Percentiles rank a stretch among this genome's conserved stretches.
phyloP scores from a whole-genome alignment of 2,329 filamentous ascomycete genomes.

The Exophiala sideris region DNA sequence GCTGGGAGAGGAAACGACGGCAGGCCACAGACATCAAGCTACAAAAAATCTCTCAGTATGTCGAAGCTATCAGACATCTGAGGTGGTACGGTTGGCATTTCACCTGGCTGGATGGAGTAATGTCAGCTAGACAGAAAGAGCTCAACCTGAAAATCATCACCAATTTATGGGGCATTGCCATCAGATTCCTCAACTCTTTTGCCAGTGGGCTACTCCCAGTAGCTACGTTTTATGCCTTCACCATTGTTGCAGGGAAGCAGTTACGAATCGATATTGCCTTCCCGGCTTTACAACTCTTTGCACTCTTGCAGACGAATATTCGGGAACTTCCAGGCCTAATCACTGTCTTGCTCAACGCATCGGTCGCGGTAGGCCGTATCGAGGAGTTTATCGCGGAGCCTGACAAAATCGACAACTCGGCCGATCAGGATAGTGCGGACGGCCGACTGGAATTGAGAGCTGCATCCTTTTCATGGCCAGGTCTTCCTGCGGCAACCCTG shows the following conservation, averaged over 20 bases:
- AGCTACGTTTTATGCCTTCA: conserved; percentile 77
- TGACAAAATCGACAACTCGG: conserved; percentile 63
- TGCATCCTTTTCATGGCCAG: conserved; percentile 78
- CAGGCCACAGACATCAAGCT: conserved; percentile 72
- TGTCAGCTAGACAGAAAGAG: conserved; percentile 66
- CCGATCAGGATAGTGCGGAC: conserved; percentile 18
- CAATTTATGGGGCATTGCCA: conserved; percentile 59
- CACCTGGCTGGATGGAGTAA: conserved; percentile 67
- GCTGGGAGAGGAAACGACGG: conserved; percentile 68
- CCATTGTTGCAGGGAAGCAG: conserved; percentile 63
- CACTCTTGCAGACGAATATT: conserved; percentile 68
- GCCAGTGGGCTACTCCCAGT: conserved; percentile 75
- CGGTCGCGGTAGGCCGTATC: conserved; percentile 76
- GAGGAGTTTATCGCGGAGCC: conserved; percentile 85
- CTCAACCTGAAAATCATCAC: conserved; percentile 63
- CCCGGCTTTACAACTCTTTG: conserved; percentile 77
- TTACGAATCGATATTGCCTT: conserved; percentile 80
- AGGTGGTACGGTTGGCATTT: conserved; percentile 82
- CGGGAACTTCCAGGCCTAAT: conserved; percentile 73
- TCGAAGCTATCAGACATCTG: conserved; percentile 77
- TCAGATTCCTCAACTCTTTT: conserved; percentile 67
- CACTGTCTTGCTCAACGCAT: conserved; percentile 73
- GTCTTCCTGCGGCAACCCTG: conserved; percentile 56
- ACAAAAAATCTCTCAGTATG: conserved; percentile 78
- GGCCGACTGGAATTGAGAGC: conserved; percentile 51